phyloP scores from a whole-genome alignment of 2,329 filamentous ascomycete species.

The Bipolaris sorokiniana region DNA sequence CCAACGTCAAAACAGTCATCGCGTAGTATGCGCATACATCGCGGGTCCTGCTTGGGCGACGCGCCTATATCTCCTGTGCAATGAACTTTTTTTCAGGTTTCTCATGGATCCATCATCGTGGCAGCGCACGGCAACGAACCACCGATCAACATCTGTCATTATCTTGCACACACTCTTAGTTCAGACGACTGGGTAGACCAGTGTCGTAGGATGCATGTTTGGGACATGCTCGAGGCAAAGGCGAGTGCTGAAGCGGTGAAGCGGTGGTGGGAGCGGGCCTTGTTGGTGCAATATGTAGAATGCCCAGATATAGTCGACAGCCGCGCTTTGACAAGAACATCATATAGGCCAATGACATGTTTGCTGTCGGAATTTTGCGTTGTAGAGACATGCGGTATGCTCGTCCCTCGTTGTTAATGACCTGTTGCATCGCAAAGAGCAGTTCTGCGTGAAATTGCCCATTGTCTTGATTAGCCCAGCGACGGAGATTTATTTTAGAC shows the following conservation, averaged over 20 bases:
- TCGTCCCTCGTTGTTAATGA: not conserved
- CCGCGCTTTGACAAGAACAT: not conserved
- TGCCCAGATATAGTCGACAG: not conserved
- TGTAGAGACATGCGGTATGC: not conserved
- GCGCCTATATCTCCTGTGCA: not conserved
- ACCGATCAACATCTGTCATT: not conserved
- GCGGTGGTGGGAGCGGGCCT: not conserved
- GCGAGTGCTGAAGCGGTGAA: not conserved
- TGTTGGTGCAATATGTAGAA: not conserved
- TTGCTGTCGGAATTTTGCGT: not conserved
- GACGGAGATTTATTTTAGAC: slow-evolving; percentile 24
- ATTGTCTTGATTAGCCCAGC: slow-evolving; percentile 13
- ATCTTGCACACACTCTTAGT: not conserved
- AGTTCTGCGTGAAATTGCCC: not conserved
- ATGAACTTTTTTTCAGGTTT: not conserved
- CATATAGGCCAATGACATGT: slow-evolving; percentile 6
- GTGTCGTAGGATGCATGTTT: not conserved
- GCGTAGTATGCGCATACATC: not conserved
- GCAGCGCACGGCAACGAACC: not conserved
- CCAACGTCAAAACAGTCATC: slow-evolving; percentile 2
- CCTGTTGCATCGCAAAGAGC: not conserved
- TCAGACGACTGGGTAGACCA: not conserved
- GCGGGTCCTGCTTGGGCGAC: not conserved
- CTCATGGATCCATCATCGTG: not conserved
- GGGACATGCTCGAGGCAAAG: not conserved